These are phyloP conservation scores for Wickerhamiella musiphila DNA, from an alignment of 805 yeast species.

Conservation along the genomic window DNA sequence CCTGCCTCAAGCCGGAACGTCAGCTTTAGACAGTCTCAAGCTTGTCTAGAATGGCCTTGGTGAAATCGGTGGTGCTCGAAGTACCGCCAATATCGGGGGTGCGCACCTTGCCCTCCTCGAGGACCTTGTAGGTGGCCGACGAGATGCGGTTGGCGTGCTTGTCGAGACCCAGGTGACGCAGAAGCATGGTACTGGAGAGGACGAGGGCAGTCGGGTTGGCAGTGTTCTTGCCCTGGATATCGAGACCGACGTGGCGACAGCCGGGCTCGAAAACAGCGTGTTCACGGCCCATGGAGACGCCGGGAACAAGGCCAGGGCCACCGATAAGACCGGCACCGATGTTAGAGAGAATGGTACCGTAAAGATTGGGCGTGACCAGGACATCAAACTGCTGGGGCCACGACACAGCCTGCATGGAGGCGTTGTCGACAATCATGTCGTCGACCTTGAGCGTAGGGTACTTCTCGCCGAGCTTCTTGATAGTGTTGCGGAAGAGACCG, in stretches of 20 bases:
- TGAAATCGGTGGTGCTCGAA: constrained; percentile 82
- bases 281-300: constrained; percentile 96
- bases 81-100: constrained; percentile 88
- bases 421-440: constrained; percentile 96
- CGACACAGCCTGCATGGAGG: constrained; percentile 98
- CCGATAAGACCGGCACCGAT: constrained; percentile 96
- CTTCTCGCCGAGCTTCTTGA: constrained; percentile 67
- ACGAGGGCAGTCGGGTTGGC: constrained; percentile 99
- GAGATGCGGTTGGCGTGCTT: constrained; percentile 73
- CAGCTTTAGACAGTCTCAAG: constrained; percentile 25
- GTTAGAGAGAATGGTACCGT: constrained; percentile 94
- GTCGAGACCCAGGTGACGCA: constrained; percentile 88
- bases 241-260: constrained; percentile 97
- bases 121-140: constrained; percentile 73
- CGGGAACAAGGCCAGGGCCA: constrained; percentile 97
- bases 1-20: not conserved
- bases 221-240: constrained; percentile 81
- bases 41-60: constrained; percentile 71
- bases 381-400: constrained; percentile 97
- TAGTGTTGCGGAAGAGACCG: constrained; percentile 90
- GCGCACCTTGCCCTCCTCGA: constrained; percentile 70
- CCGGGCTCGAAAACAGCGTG: constrained; percentile 98
- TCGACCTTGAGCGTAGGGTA: constrained; percentile 69
- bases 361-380: constrained; percentile 91
- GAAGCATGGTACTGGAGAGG: constrained; percentile 74